A percentile compares a stretch with the other conserved stretches of the same genome.
These are phyloP conservation scores for Agrocybe chaxingu DNA, from an alignment of 768 basidiomycete species.

Conservation along the genomic window DNA sequence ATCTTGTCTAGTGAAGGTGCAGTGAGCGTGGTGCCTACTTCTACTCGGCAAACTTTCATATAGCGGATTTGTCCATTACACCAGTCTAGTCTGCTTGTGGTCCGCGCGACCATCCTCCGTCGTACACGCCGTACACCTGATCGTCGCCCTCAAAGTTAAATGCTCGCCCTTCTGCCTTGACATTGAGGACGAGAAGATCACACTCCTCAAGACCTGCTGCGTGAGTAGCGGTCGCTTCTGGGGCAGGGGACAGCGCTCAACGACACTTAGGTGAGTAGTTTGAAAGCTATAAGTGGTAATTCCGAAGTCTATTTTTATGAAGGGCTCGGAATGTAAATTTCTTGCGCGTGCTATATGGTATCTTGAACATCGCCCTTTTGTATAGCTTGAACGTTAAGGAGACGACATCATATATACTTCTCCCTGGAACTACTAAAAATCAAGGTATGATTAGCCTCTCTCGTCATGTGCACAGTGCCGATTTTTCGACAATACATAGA, in stretches of 20 bases:
- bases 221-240: slow-evolving; percentile 54
- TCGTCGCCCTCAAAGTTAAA: slow-evolving; percentile 47
- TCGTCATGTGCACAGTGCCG: not conserved
- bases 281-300: slow-evolving; percentile 22
- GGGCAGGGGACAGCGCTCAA: slow-evolving; percentile 50
- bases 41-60: no score
- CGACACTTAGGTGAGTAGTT: slow-evolving; percentile 23
- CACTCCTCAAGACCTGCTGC: slow-evolving; percentile 36
- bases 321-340: not conserved
- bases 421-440: slow-evolving; percentile 45
- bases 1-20: no score
- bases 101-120: slow-evolving; percentile 44
- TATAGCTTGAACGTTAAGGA: slow-evolving; percentile 49
- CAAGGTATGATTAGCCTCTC: slow-evolving; percentile 9
- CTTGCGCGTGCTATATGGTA: slow-evolving; percentile 34
- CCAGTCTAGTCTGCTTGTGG: no score
- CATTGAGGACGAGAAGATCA: slow-evolving; percentile 41
- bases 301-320: slow-evolving; percentile 33
- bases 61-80: no score
- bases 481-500: slow-evolving; percentile 27
- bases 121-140: slow-evolving; percentile 50
- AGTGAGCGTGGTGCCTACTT: no score
- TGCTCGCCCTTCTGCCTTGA: slow-evolving; percentile 50
- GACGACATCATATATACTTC: slow-evolving; percentile 44
- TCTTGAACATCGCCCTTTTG: no score